Base-by-base conservation (phyloP, 345 rosid genomes). In the Eucalyptus cladocalyx region DNA sequence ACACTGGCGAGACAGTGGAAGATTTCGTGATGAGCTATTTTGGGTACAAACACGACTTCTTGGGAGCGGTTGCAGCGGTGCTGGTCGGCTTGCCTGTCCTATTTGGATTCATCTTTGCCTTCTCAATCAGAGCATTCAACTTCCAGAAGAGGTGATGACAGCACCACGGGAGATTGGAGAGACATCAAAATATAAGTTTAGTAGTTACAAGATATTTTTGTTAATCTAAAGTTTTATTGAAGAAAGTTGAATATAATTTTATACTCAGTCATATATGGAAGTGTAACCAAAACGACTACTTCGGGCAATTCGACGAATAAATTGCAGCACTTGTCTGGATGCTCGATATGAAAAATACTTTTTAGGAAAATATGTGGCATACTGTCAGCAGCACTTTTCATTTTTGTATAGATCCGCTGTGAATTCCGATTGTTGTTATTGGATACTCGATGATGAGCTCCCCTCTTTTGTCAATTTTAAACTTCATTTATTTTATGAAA, bases 41-140 rank as follows among this genome's bases (percentile, higher is more conserved):
- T 48, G 98, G 96, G 42, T 96, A 45, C 43, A 91, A 92, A 54
- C 91, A 94, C 87, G 96, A 97, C 47, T 95, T 94, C 67, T 34
- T 96, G 37, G 95, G 95, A 72, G 93, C 93, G 0, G 97, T 94
- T 40, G 97, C 98, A 2, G 65, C 89, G 9, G 91, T 95, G 47
- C 91, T 89, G 26, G 94, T 96, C 40, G 96, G 95, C 81, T 90
- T 94, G 9, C 87, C 91, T 4, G 47, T 96, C 89, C 92, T 92
- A 50, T 95, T 97, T 76, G 97, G 94, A 2, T 91, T 96, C 94
- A 93, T 89, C 88, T 97, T 96, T 88, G 99, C 99, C 40, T 89
- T 91, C 89, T 94, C 97, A 12, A 96, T 96, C 89, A 95, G 92
- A 91, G 86, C 88, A 40, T 96, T 97, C 90, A 96, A 96, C 92